Evolutionary conservation across 225 moss, liverwort and hornwort species (phyloP), one percentile per base, ranked within the genome.

Genomic region (Thuidium tamariscinum): DNA sequence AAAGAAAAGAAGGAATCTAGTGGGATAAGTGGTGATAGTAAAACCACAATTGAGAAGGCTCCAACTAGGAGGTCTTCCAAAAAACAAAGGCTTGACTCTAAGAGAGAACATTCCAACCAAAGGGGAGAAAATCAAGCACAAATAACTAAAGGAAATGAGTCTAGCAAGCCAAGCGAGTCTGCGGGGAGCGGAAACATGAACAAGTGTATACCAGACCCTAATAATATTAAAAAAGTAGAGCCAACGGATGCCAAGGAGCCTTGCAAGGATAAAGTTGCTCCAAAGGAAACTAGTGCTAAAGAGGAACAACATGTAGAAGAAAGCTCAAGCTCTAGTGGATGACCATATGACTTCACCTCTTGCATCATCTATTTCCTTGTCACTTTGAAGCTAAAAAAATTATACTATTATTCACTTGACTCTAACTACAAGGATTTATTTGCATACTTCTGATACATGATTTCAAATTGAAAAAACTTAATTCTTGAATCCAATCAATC

Each of bases 321-420:
- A 5, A 87, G 85, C 55, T 93, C 90, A 3, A 93, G 88, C 44
- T 93, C 89, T 29, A 93, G 88, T 73, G 87, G 90, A 83, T 93
- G 85, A 88, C 13, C 2, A 11, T 30, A 5, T 19, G 9, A 39
- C 55, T 37, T 42, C 36, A 27, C 30, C 17, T 32, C 10, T 11
- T 0, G 1, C 57, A 39, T 23, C 56, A 25, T 56, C 26, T 44
- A 23, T 10, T 64, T 56, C 12, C 30, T 61, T 83, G 4, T 7
- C 9, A 42, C 23, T 21, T 57, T 48, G 20, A 26, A 52, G 73
- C 3, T 42, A 29, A 60, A 63, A 37, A 9, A 49, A 51, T 32
- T 13, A 27, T 52, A 39, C 12, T 6, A 27, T 44, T 42, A 1
- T 27, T n/a, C 25, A 66, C 21, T 52, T 75, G 27, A 11, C 4